A percentile compares a stretch with the other conserved stretches of the same genome.
phyloP scores from a whole-genome alignment of 306 rosid species.

The Rosa chinensis region DNA sequence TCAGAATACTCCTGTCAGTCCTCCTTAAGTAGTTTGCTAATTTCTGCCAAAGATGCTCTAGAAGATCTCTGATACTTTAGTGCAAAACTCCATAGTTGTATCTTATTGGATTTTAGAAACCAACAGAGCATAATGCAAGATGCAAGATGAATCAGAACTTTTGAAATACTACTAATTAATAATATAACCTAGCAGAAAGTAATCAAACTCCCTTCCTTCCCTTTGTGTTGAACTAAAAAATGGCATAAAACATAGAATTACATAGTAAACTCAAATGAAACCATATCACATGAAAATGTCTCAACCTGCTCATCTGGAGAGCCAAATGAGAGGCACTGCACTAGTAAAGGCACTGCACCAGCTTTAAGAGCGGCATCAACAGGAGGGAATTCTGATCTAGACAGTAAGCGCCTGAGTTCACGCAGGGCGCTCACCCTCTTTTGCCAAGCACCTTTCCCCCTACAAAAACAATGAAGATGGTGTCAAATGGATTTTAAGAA shows the following conservation, averaged over 20 bases:
- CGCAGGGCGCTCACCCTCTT: constrained; percentile 77
- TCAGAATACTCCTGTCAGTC: constrained; percentile 10
- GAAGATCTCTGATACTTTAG: constrained; percentile 3
- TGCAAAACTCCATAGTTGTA: constrained; percentile 12
- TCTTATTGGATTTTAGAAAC: constrained; percentile 10
- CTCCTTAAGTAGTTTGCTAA: neutral
- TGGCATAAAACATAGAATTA: neutral
- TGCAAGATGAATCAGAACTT: neutral
- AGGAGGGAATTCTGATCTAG: constrained; percentile 89
- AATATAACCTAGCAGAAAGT: neutral
- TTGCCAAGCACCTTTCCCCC: constrained; percentile 90
- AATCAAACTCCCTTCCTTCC: neutral
- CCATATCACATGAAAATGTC: constrained; percentile 11
- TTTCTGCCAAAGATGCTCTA: constrained; percentile 9
- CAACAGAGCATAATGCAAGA: constrained; percentile 7
- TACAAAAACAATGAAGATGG: constrained; percentile 32
- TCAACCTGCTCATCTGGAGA: constrained; percentile 92
- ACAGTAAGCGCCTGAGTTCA: constrained; percentile 75
- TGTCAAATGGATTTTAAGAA: neutral
- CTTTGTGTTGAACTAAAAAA: neutral
- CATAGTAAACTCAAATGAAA: constrained; percentile 6
- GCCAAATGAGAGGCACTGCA: constrained; percentile 92
- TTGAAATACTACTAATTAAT: neutral
- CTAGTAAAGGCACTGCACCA: constrained; percentile 73
- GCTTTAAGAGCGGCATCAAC: constrained; percentile 79